Base-by-base conservation (phyloP, 306 rosid genomes). In the Trichosanthes truncata region DNA sequence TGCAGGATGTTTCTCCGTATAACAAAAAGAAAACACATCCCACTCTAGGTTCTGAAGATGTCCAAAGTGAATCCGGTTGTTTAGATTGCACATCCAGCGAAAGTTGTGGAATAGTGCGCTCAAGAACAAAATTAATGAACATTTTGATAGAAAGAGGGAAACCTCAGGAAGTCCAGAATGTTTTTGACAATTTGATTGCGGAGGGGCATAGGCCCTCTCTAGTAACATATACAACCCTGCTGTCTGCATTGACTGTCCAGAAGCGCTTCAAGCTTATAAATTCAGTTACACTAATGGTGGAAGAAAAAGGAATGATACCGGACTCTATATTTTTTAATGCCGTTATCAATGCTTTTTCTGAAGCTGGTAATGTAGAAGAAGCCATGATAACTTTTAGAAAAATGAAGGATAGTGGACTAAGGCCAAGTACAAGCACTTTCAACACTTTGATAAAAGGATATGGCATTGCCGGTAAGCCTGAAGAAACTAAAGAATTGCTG, bases 391-490 rank as follows among this genome's bases (percentile, higher is more conserved):
- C 82, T 63, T 77, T 91, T 33, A 68, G 76, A 81, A 86, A 91
- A 79, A 91, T 91, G 93, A 88, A 85, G 87, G 84, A 82, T 53
- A 86, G 87, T 88, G 93, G 91, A 80, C 49, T 89, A 51, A 78
- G 71, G 63, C 93, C 88, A 15, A 78, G 84, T 29, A 84, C 86
- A 61, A 73, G 88, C 82, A 91, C 91, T 76, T 89, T 87, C 23
- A 88, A 91, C 81, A 81, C 91, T 6, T 82, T 91, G 69, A 91
- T 91, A 59, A 89, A 91, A 88, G 93, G 96, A 75, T 89, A 86
- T 76, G 96, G 96, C 74, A 86, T 89, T 76, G 88, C 84, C 3
- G 85, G 96, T 83, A 85, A 57, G 84, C 91, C 96, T 80, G 89
- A 83, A 59, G 90, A 86, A 80, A 86, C 93, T 67, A 38, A 81